Conservation (phyloP, 129 eudicot genomes). For the Apium graveolens region DNA sequence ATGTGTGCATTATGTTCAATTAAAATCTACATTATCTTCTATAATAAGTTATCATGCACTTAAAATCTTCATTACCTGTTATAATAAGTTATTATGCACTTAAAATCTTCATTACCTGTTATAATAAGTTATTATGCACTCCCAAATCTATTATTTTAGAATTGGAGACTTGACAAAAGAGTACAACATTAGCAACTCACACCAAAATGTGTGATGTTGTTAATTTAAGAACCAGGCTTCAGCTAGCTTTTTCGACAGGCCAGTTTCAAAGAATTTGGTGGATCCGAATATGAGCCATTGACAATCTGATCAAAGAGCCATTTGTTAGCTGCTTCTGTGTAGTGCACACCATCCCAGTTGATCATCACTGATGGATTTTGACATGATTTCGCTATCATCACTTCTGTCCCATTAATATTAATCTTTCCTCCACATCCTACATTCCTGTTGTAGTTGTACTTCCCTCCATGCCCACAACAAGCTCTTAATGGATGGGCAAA, state of each 20-base stretch:
- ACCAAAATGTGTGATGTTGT: not conserved
- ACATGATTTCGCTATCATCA: conserved; percentile 30
- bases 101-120: too few relatives aligned
- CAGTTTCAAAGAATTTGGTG: conserved; percentile 26
- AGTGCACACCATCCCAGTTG: conserved; percentile 56
- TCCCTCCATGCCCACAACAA: conserved; percentile 61
- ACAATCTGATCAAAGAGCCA: conserved; percentile 40
- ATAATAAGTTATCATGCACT: not conserved
- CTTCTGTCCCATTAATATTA: conserved; percentile 35
- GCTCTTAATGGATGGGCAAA: conserved; percentile 42
- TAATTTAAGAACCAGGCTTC: not conserved
- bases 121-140: not conserved
- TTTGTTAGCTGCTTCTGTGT: conserved; percentile 52
- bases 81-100: not conserved
- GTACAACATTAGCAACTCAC: not conserved
- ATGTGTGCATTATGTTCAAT: too few relatives aligned
- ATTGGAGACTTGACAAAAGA: not conserved
- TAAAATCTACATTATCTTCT: too few relatives aligned
- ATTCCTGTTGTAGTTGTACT: conserved; percentile 41
- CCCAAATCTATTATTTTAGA: not conserved
- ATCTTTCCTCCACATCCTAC: conserved; percentile 47
- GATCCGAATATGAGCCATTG: conserved; percentile 45
- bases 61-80: too few relatives aligned
- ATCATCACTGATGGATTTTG: conserved; percentile 33
- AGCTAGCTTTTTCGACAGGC: conserved; percentile 25